phyloP scores from a whole-genome alignment of 306 rosid genomes.

The Elaeagnus macrophylla region DNA sequence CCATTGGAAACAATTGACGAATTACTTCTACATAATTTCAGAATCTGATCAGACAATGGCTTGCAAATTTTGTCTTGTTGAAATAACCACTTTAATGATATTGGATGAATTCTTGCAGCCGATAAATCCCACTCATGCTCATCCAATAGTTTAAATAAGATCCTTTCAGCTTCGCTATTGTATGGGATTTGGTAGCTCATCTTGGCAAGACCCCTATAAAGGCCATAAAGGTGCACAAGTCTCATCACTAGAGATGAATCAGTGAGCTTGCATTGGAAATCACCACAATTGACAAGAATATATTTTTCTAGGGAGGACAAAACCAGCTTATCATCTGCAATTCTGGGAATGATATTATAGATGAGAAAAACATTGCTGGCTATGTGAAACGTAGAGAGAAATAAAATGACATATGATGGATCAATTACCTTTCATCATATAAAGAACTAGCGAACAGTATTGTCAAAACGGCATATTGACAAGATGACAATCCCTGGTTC shows the following conservation, averaged over 20 bases:
- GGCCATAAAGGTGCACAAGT: conserved; percentile 66
- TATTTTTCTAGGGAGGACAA: conserved; percentile 79
- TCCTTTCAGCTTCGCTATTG: conserved; percentile 67
- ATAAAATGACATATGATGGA: conserved; percentile 7
- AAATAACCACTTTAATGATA: conserved; percentile 81
- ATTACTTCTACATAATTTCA: conserved; percentile 55
- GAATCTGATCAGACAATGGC: conserved; percentile 51
- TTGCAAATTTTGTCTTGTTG: conserved; percentile 62
- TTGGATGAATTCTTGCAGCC: conserved; percentile 56
- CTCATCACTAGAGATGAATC: conserved; percentile 36
- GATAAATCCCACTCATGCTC: conserved; percentile 63
- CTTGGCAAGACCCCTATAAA: conserved; percentile 57
- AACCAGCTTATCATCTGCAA: conserved; percentile 84
- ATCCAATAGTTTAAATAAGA: conserved; percentile 51
- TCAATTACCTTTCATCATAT: conserved; percentile 68
- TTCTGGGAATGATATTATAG: conserved; percentile 39
- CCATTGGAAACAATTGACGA: conserved; percentile 30
- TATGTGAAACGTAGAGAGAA: conserved; percentile 2
- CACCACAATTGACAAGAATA: conserved; percentile 49
- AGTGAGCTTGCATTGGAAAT: conserved; percentile 26
- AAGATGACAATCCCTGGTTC: conserved; percentile 47
- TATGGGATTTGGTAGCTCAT: conserved; percentile 46
- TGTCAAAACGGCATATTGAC: conserved; percentile 71
- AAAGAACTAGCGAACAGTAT: conserved; percentile 62
- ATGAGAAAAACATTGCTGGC: conserved; percentile 19